Evolutionary conservation across 202 grass and related monocot species (phyloP), one percentile per base, ranked within the genome.

Genomic region (Musa balbisiana): DNA sequence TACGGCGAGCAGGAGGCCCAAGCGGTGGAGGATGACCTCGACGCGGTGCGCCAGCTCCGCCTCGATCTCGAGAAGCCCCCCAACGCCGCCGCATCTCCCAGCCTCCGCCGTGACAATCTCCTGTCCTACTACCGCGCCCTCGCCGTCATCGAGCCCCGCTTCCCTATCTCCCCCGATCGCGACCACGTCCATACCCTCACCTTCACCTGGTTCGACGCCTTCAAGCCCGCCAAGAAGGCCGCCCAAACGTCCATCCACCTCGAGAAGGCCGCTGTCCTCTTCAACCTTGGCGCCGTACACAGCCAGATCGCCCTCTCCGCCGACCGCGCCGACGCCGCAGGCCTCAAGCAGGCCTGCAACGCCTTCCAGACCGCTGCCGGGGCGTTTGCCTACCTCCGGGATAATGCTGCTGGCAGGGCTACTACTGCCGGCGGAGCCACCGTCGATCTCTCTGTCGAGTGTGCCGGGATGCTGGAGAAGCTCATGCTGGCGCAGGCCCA

Each of bases 161-260:
- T 99, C 89, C 91, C 88, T 77, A 82, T 99, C 79, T 90, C 91
- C 78, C 19, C 81, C 55, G 90, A 97, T 78, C 87, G 87, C 23
- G 76, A 78, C 8, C 84, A 85, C 80, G 84, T 97, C 84, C 72
- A 91, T 78, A 74, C 85, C 80, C 84, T 94, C 83, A 68, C 91
- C 74, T 99, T 99, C 89, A 90, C 89, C 72, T 99, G 95, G 95
- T 85, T 83, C 81, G 95, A 99, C 75, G 82, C 91, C 75, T 95
- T 95, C 78, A 92, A 90, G 84, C 53, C 78, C 9, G 82, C 79
- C 60, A 89, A 90, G 87, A 99, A 95, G 87, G 81, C 73, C 75
- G 54, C 27, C 72, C 73, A 82, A 2, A 60, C 73, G 12, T 99
- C 95, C 67, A 60, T 92, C 82, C 85, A 92, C 85, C 86, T 99